Base-by-base conservation (phyloP, 176 grass and related monocot species). In the Phyllostachys edulis region DNA sequence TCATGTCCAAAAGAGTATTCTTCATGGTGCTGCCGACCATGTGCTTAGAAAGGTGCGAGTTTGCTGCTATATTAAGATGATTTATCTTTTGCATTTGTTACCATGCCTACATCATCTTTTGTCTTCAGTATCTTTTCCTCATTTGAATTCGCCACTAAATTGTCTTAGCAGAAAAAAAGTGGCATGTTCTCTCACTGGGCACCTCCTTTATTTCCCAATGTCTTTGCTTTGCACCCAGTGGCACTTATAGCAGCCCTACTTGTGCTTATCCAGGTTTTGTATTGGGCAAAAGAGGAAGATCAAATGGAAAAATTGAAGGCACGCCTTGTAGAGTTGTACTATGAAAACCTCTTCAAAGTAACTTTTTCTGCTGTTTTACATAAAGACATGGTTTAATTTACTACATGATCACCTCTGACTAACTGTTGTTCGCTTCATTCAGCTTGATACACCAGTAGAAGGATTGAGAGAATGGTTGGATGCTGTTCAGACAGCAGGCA, bases 401-500 rank as follows among this genome's bases (percentile, higher is more conserved):
- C 59, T 70, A 7, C 2, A 52, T 60, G 26, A 39, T 52, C 21
- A 21, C 4, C 15, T 60, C 26, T 90, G 34, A 62, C 47, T 78
- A 40, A 63, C 2, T 56, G 3, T 50, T 54, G 45, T 80, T 64
- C 18, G 12, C 44, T 45, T 80, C 50, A 71, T 89, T 64, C 86
- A 99, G 96, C 85, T 96, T 54, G 93, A 99, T 66, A 77, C 83
- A 23, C 93, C 96, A 24, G 69, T 99, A 71, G 54, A 89, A 72
- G 96, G 96, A 84, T 85, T 99, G 84, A 92, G 85, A 87, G 96
- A 96, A 82, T 99, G 91, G 91, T 83, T 99, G 63, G 96, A 99
- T 90, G 91, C 93, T 27, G 77, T 99, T 61, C 80, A 88, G 63
- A 94, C 96, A 73, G 93, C 93, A 68, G 91, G 96, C 66, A 95